Percentiles rank a stretch among this genome's conserved stretches.
Conservation (phyloP, 2,329 filamentous ascomycete genomes). For the Fusarium xyrophilum region DNA sequence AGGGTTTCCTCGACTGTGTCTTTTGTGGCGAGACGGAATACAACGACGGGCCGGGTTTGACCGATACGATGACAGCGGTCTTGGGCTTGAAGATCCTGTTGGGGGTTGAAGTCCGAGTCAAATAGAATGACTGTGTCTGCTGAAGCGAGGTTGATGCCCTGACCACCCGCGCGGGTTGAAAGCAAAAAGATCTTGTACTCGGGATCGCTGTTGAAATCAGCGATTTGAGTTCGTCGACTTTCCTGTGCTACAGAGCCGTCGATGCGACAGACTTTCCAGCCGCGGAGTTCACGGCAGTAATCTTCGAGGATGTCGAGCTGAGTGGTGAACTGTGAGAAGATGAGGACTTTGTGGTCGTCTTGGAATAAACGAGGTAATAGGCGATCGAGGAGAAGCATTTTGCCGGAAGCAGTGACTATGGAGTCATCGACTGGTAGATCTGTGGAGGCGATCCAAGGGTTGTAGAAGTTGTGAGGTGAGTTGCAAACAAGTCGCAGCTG, state of each 20-base stretch:
- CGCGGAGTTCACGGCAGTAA: constrained; percentile 77
- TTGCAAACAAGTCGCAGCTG: constrained; percentile 93
- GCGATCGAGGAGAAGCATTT: constrained; percentile 93
- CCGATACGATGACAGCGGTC: constrained; percentile 95
- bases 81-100: constrained; percentile 95
- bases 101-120: constrained; percentile 90
- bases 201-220: constrained; percentile 72
- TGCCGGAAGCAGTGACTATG: constrained; percentile 86
- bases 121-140: constrained; percentile 94
- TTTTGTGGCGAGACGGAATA: constrained; percentile 92
- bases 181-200: constrained; percentile 81
- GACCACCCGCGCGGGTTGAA: constrained; percentile 88
- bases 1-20: constrained; percentile 91
- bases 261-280: constrained; percentile 86
- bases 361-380: constrained; percentile 78
- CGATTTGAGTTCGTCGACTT: constrained; percentile 73
- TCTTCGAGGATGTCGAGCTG: constrained; percentile 90
- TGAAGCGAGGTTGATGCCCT: constrained; percentile 91
- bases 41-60: constrained; percentile 87
- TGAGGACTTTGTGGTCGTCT: constrained; percentile 85
- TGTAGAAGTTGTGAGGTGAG: constrained; percentile 95
- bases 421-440: constrained; percentile 74
- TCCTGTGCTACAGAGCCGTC: constrained; percentile 84
- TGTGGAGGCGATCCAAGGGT: constrained; percentile 72
- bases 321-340: constrained; percentile 96